Base-by-base conservation (phyloP, 805 yeast genomes). In the Nakazawaea holstii region DNA sequence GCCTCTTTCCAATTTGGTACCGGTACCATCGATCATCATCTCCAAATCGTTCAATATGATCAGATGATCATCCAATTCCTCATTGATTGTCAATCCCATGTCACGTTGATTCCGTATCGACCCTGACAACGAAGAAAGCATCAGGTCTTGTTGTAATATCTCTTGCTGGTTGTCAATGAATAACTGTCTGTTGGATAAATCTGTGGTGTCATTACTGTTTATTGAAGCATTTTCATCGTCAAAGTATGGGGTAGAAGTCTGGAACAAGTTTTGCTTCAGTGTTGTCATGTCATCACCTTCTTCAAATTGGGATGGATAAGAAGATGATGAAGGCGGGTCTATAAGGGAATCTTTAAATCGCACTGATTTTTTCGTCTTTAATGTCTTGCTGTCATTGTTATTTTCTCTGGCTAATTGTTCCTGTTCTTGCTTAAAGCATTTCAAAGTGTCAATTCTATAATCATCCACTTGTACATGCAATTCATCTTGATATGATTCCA, bases 31-130 rank as follows among this genome's bases (percentile, higher is more conserved):
- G 15, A 79, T 59, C 36, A 73, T 73, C 24, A 59, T 58, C 51
- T 79, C 84, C 35, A 79, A 56, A 53, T 79, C 84, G 30, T 69
- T 69, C 27, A 79, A 54, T 13, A 78, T 51, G 24, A 70, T 72
- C 56, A 77, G 65, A 43, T 79, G 83, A 4, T 71, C 72, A 10
- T 61, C 65, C 8, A 78, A 56, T 52, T 79, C 84, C 6, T 61
- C 64, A 49, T 76, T 67, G 10, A 79, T 78, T 30, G 64, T 68
- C 8, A 69, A 35, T 2, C 82, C 73, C 39, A 79, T 61, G 1
- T 65, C 68, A 51, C 69, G 69, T 43, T 76, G 76, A 35, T 70
- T 62, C 29, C 64, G 61, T 1, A 78, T 72, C 0, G 80, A 71
- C 4, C 58, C 53, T 1, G 80, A 65, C 3, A 79, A 54, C 1